A percentile compares a stretch with the other conserved stretches of the same genome.
Evolutionary conservation across 1,284 basidiomycete genomes (phyloP).

Genomic region (Melanopsichium pennsylvanicum): DNA sequence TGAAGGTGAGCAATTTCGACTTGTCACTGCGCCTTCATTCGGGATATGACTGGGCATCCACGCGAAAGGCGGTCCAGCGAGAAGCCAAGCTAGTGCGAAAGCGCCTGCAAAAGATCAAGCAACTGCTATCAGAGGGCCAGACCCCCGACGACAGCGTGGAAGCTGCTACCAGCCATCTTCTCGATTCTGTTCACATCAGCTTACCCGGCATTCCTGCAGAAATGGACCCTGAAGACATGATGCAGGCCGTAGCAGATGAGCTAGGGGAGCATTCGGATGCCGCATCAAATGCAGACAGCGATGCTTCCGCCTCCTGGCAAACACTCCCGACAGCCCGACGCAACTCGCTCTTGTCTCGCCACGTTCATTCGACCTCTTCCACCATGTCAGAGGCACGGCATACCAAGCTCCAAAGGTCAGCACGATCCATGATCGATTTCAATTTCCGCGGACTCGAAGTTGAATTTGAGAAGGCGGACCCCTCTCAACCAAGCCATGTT

Average conservation of each 20-base stretch:
- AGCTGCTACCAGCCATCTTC: slow-evolving; percentile 79
- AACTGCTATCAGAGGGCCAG: slow-evolving; percentile 91
- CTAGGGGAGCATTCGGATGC: slow-evolving; percentile 71
- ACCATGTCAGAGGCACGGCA: not conserved
- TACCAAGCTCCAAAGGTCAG: slow-evolving; percentile 78
- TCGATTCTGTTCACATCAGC: slow-evolving; percentile 82
- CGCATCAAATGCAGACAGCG: slow-evolving; percentile 28
- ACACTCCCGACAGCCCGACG: slow-evolving; percentile 25
- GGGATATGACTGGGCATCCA: slow-evolving; percentile 88
- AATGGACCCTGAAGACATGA: slow-evolving; percentile 69
- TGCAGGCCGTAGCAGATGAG: slow-evolving; percentile 86
- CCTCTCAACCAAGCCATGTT: slow-evolving; percentile 22
- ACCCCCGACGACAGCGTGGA: slow-evolving; percentile 82
- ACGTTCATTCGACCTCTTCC: not conserved
- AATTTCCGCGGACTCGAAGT: slow-evolving; percentile 74
- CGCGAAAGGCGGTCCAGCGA: slow-evolving; percentile 84
- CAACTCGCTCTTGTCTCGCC: not conserved
- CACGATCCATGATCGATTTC: slow-evolving; percentile 83
- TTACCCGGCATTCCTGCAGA: slow-evolving; percentile 38
- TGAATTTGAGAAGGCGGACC: slow-evolving; percentile 52
- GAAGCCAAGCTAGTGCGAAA: slow-evolving; percentile 86
- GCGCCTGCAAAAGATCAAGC: slow-evolving; percentile 86
- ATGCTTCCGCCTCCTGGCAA: slow-evolving; percentile 51
- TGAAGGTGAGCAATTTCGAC: slow-evolving; percentile 45
- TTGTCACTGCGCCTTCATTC: slow-evolving; percentile 45